These are phyloP conservation scores for Madurella fahalii DNA, from an alignment of 2,329 filamentous ascomycete genomes.

Conservation along the genomic window DNA sequence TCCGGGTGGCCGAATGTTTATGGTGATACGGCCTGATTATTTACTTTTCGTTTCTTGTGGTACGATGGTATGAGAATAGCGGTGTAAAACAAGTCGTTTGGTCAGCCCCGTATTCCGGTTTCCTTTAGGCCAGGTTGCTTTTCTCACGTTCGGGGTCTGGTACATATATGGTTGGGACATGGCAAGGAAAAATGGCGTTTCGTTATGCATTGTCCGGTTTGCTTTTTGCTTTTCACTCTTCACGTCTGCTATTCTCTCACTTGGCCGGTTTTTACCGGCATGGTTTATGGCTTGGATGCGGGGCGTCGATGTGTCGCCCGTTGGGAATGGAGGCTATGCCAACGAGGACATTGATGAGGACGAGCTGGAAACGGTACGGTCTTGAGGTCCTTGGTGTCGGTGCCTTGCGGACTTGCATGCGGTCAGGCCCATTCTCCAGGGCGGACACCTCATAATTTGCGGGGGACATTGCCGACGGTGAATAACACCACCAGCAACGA, in stretches of 20 bases:
- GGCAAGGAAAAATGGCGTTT: conserved; percentile 1
- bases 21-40: background rate
- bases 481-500: no score
- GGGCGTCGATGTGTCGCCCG: no score
- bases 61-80: conserved; percentile 9
- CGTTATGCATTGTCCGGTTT: background rate
- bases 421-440: no score
- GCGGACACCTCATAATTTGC: no score
- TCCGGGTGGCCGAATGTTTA: background rate
- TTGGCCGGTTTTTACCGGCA: background rate
- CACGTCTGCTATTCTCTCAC: background rate
- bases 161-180: conserved; percentile 1
- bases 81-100: conserved; percentile 7
- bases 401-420: background rate
- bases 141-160: background rate
- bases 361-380: background rate
- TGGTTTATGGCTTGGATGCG: background rate
- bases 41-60: background rate
- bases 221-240: background rate
- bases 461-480: no score
- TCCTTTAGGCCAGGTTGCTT: background rate
- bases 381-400: background rate
- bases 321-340: no score
- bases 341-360: background rate
- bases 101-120: background rate